phyloP scores from a whole-genome alignment of 1,284 basidiomycete genomes.

The Irpex rosettiformis region DNA sequence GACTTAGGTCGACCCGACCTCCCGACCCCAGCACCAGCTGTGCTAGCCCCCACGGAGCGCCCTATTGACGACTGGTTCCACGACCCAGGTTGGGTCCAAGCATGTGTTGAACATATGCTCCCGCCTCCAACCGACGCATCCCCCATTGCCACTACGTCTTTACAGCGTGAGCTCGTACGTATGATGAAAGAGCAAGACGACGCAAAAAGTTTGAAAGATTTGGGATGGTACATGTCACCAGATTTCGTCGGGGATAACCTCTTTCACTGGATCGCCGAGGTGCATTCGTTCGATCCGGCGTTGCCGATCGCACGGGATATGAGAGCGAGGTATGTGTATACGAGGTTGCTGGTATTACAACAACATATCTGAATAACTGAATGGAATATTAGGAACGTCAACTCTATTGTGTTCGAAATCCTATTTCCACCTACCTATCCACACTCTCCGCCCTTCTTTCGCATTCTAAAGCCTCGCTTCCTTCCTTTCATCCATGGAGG shows the following conservation, averaged over 20 bases:
- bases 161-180: slow-evolving; percentile 50
- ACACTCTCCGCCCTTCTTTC: slow-evolving; percentile 58
- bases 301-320: slow-evolving; percentile 55
- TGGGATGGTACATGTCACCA: slow-evolving; percentile 63
- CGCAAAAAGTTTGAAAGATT: slow-evolving; percentile 42
- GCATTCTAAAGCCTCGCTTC: slow-evolving; percentile 59
- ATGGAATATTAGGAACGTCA: slow-evolving; percentile 37
- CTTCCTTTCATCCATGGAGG: slow-evolving; percentile 54
- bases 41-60: neutral
- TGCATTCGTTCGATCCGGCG: slow-evolving; percentile 58
- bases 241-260: slow-evolving; percentile 59
- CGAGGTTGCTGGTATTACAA: neutral
- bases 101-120: slow-evolving; percentile 41
- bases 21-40: neutral
- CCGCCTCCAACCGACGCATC: slow-evolving; percentile 52
- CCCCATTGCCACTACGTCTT: slow-evolving; percentile 45
- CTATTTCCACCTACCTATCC: slow-evolving; percentile 58
- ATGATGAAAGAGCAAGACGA: slow-evolving; percentile 55
- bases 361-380: neutral
- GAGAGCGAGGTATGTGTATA: slow-evolving; percentile 40
- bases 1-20: neutral
- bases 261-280: slow-evolving; percentile 66
- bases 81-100: slow-evolving; percentile 44
- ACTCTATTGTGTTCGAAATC: slow-evolving; percentile 63
- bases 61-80: slow-evolving; percentile 49